Evolutionary conservation across 2,329 filamentous ascomycete genomes (phyloP), one percentile per base, ranked within the genome.

Genomic region (Leptographium flavum): DNA sequence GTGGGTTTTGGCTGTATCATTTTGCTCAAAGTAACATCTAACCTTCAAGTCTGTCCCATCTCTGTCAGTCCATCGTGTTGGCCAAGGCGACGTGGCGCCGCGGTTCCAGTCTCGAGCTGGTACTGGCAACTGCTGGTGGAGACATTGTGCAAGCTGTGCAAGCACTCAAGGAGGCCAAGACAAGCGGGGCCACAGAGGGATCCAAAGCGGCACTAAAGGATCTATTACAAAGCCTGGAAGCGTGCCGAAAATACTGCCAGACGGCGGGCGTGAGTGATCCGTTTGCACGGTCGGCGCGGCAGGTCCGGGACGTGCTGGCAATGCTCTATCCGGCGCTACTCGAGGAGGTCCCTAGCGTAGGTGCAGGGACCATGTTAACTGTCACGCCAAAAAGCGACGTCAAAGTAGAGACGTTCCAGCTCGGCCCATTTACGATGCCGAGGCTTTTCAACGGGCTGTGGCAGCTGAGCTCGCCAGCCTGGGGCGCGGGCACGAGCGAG

Each of bases 121-220:
- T 48, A 2, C 47, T 63, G 5, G 54, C 53, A 9, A 47, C 41
- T 2, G 56, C 62, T 27, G 55, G 55, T 36, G 60, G 60, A 23
- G 62, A 64, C 41, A 54, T 63, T 27, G 58, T 64, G 4, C 62
- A 64, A 44, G 58, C 60, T 8, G 52, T 62, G 17, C 59, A 64
- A 39, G 59, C 62, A 2, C 50, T 63, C 17, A 64, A 63, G 39
- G 61, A 64, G 39, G 52, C 52, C 2, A 50, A 47, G 3, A 54
- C 56, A 3, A 43, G 52, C 2, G 39, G 49, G 1, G 50, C 39
- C 2, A 31, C 48, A 9, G 45, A 50, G 0, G 1, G 40, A 55
- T 23, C 30, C 28, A 2, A n/a, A n/a, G n/a, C n/a, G n/a, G 28
- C 45, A 0, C 52, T 60, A 1, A 25, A 45, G 2, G 40, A 43